These are phyloP conservation scores for Mangifera indica DNA, from an alignment of 345 rosid genomes.

Conservation along the genomic window DNA sequence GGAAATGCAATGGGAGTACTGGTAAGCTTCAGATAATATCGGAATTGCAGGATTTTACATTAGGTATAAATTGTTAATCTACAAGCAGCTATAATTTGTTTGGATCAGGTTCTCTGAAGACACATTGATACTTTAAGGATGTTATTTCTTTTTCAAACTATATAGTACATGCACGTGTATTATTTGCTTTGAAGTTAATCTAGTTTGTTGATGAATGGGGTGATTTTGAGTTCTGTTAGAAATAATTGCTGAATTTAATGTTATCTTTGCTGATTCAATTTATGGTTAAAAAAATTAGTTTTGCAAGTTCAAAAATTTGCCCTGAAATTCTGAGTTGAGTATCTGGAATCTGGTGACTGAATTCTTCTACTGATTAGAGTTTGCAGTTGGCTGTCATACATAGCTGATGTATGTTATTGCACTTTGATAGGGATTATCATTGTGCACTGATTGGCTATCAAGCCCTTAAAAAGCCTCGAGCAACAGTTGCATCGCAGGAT, in stretches of 20 bases:
- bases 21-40: slow-evolving; percentile 41
- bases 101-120: not conserved
- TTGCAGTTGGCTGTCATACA: slow-evolving; percentile 14
- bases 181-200: not conserved
- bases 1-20: slow-evolving; percentile 90
- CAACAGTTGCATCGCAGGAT: slow-evolving; percentile 22
- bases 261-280: too few species aligned
- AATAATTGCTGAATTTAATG: too few species aligned
- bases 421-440: slow-evolving; percentile 65
- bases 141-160: not conserved
- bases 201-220: not conserved
- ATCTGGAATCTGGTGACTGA: not conserved
- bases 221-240: not conserved
- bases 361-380: slow-evolving; percentile 5
- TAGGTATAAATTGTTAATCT: not conserved
- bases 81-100: not conserved
- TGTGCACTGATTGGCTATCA: slow-evolving; percentile 80
- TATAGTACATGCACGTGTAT: not conserved
- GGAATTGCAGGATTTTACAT: not conserved
- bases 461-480: slow-evolving; percentile 43
- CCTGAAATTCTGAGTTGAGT: not conserved
- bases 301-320: too few species aligned
- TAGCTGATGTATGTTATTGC: slow-evolving; percentile 13
- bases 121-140: not conserved
- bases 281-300: too few species aligned